These are phyloP conservation scores for Scleroderma bovista DNA, from an alignment of 768 basidiomycete species.

Conservation along the genomic window DNA sequence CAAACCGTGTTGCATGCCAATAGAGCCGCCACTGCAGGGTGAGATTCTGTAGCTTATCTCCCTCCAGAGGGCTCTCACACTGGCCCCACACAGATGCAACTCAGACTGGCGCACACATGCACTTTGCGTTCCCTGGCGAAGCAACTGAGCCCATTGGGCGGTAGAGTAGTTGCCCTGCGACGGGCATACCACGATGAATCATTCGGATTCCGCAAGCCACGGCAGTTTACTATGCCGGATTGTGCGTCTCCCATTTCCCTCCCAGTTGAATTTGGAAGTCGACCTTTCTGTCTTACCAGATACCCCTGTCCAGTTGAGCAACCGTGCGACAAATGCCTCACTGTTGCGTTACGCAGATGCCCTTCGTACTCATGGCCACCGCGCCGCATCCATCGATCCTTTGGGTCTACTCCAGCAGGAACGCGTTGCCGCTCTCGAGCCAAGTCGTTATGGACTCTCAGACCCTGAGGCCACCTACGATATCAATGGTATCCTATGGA, in stretches of 20 bases:
- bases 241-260: slow-evolving; percentile 43
- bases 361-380: slow-evolving; percentile 78
- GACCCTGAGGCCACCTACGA: slow-evolving; percentile 53
- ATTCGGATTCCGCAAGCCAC: slow-evolving; percentile 67
- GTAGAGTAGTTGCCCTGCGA: slow-evolving; percentile 12
- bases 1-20: not conserved
- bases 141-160: not conserved
- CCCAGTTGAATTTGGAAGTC: not conserved
- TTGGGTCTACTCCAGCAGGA: slow-evolving; percentile 84
- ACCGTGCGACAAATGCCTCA: slow-evolving; percentile 67
- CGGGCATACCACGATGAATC: slow-evolving; percentile 70
- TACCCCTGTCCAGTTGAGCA: slow-evolving; percentile 56
- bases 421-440: slow-evolving; percentile 69
- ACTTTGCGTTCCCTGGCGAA: not conserved
- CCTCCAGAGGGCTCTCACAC: no score
- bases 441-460: slow-evolving; percentile 67
- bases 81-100: no score
- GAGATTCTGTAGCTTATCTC: not conserved
- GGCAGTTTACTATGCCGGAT: slow-evolving; percentile 61
- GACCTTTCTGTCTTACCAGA: slow-evolving; percentile 36
- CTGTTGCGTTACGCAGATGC: slow-evolving; percentile 87
- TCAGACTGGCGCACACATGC: not conserved
- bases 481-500: slow-evolving; percentile 82
- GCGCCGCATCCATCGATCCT: slow-evolving; percentile 83
- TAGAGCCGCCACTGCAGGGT: not conserved